Evolutionary conservation across 139 green algal species (phyloP), one percentile per base, ranked within the genome.

Genomic region (Edaphochlamys debaryana): DNA sequence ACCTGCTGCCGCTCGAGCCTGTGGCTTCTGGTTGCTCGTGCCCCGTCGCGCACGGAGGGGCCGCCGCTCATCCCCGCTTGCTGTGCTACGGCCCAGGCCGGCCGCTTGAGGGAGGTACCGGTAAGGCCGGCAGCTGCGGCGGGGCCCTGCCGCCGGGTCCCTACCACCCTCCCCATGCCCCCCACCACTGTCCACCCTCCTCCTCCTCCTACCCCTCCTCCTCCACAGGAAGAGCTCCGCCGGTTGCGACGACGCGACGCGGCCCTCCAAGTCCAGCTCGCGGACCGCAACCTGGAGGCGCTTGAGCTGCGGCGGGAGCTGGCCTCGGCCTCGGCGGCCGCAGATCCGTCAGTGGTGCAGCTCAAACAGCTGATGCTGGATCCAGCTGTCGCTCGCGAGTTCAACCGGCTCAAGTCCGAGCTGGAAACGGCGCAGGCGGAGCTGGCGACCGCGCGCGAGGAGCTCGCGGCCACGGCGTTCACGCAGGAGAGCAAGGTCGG

Each of bases 311-410:
- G 86, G 15, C 72, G 82, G 37, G 85, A 90, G 76, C 62, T 92
- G 48, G 60, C 82, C 27, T 22, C 54, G 13, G 83, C 82, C 8
- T 72, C 77, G 38, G 40, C 85, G 29, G 79, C 87, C 13, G 68
- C 87, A 27, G 85, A 92, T 32, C 89, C 91, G 15, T 81, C 50
- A 64, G 72, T 93, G 20, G 73, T 92, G 13, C 89, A 94, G 85
- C 87, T 92, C 58, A 88, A 90, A 86, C 89, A 94, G 82, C 83
- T 96, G 52, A 83, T 96, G 77, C 85, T 95, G 71, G 93, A 96
- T 58, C 93, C 93, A n/a, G 92, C 91, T 3, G 81, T 96, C 27
- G 86, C 90, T 29, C 48, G 77, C 1, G 93, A 96, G 84, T 96
- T 95, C 72, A 38, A 79, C n/a, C 73, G 88, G 32, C 79, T 96